phyloP scores from a whole-genome alignment of 2,329 filamentous ascomycete species.

The Paecilomyces sp. region DNA sequence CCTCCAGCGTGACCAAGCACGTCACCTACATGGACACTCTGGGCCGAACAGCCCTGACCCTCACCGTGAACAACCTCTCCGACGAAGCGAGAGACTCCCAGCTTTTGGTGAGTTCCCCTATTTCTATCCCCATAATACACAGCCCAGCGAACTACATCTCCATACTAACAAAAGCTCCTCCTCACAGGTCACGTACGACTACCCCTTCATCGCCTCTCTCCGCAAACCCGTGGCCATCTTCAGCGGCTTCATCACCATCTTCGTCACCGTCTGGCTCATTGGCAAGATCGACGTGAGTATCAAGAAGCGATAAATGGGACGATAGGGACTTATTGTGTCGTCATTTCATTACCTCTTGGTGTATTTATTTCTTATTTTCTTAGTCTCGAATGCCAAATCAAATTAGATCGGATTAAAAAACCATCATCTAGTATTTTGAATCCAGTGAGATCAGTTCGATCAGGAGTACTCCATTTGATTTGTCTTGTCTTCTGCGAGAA shows the following conservation, averaged over 20 bases:
- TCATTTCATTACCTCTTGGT: not conserved
- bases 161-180: constrained; percentile 1
- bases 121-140: not conserved
- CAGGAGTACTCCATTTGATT: no score
- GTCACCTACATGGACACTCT: constrained; percentile 91
- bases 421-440: no score
- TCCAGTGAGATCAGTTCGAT: no score
- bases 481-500: no score
- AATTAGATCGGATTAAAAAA: not conserved
- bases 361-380: not conserved
- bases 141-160: not conserved
- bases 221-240: constrained; percentile 85
- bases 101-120: constrained; percentile 50
- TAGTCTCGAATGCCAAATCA: not conserved
- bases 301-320: constrained; percentile 45
- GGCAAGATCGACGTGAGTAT: constrained; percentile 79
- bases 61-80: constrained; percentile 79
- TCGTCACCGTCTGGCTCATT: constrained; percentile 65
- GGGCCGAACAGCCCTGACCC: constrained; percentile 72
- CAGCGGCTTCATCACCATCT: constrained; percentile 63
- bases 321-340: no score
- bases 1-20: constrained; percentile 57
- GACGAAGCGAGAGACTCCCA: constrained; percentile 84
- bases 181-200: constrained; percentile 67
- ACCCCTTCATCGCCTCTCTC: constrained; percentile 64